phyloP scores from a whole-genome alignment of 768 basidiomycete genomes.

The Podaxis rugospora region DNA sequence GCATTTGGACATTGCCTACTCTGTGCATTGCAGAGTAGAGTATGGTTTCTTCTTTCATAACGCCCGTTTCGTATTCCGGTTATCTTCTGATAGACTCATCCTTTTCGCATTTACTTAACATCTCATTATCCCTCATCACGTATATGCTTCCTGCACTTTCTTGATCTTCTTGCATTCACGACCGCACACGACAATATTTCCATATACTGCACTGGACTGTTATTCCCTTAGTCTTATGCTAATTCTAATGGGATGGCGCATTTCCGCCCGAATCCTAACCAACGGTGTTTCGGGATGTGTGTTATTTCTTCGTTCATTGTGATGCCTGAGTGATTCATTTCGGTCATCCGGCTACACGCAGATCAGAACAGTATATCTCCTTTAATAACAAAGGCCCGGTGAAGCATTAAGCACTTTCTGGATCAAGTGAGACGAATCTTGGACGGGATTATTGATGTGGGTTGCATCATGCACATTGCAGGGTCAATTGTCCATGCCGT shows the following conservation, averaged over 20 bases:
- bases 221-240: neutral
- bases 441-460: too few species aligned
- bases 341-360: too few species aligned
- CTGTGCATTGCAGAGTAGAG: neutral
- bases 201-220: neutral
- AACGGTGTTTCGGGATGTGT: neutral
- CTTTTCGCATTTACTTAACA: neutral
- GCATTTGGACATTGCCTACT: constrained; percentile 1
- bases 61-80: neutral
- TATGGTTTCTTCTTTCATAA: neutral
- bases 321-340: too few species aligned
- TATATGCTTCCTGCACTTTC: neutral
- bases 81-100: neutral
- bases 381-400: too few species aligned
- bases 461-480: neutral
- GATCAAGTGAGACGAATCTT: too few species aligned
- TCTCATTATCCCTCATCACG: neutral
- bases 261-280: neutral
- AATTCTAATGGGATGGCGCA: neutral
- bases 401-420: too few species aligned
- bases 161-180: neutral
- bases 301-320: neutral
- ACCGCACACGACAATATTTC: neutral
- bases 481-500: neutral
- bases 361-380: too few species aligned